Percentiles rank a stretch among this genome's conserved stretches.
Conservation (phyloP, 257 asterid genomes). For the Fraxinus excelsior region DNA sequence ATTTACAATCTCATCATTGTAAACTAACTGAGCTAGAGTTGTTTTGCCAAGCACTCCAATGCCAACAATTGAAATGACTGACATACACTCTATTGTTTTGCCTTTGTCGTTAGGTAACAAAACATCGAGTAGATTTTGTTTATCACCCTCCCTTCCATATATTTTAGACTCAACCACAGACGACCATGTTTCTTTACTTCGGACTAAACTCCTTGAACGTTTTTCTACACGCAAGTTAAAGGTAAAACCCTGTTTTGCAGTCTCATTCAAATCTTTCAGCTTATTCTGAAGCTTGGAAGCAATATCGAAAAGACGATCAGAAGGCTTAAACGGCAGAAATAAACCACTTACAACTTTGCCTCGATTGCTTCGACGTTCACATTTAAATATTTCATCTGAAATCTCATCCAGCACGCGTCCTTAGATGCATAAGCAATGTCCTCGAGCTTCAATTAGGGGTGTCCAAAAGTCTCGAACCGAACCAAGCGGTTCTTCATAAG, state of each 20-base stretch:
- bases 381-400: not conserved
- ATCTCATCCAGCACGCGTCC: not conserved
- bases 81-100: not conserved
- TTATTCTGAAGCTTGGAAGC: not conserved
- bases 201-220: not conserved
- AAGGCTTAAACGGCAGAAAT: not conserved
- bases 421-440: not conserved
- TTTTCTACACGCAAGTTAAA: not conserved
- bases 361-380: not conserved
- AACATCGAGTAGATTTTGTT: not conserved
- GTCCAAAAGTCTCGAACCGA: too few species aligned
- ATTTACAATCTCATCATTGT: slow-evolving; percentile 27
- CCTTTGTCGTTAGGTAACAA: slow-evolving; percentile 3
- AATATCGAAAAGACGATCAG: not conserved
- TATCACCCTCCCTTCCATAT: not conserved
- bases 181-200: not conserved
- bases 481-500: too few species aligned
- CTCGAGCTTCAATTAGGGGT: not conserved
- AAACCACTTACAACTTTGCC: not conserved
- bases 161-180: not conserved
- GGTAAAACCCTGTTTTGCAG: not conserved
- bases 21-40: slow-evolving; percentile 28
- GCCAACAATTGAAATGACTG: slow-evolving; percentile 26
- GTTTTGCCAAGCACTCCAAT: slow-evolving; percentile 38
- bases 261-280: slow-evolving; percentile 2